phyloP scores from a whole-genome alignment of 192 early-diverging fungal genomes.

The Coemansia sp. region DNA sequence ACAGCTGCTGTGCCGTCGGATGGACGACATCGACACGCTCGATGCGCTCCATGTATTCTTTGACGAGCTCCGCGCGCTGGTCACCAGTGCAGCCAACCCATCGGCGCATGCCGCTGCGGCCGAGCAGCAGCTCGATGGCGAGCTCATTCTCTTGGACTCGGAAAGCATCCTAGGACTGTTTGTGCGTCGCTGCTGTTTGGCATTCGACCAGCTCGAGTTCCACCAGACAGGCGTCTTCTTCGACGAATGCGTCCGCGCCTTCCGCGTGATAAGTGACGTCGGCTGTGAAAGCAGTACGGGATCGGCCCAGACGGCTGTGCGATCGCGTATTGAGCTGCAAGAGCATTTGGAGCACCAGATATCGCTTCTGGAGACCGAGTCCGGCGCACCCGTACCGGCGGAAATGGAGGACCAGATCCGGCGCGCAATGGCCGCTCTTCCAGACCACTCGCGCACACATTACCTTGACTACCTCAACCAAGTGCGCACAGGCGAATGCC shows the following conservation, averaged over 20 bases:
- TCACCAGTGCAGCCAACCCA: neutral
- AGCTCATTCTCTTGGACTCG: slow-evolving; percentile 28
- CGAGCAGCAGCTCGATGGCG: too few species aligned
- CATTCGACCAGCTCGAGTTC: slow-evolving; percentile 52
- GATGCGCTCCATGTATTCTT: slow-evolving; percentile 40
- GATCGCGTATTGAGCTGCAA: slow-evolving; percentile 29
- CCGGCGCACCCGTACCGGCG: slow-evolving; percentile 5
- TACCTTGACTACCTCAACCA: slow-evolving; percentile 32
- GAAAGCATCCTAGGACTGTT: slow-evolving; percentile 51
- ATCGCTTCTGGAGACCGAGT: slow-evolving; percentile 22
- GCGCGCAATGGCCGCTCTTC: neutral
- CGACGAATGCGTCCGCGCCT: slow-evolving; percentile 22
- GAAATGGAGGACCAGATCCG: slow-evolving; percentile 18
- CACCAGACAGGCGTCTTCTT: slow-evolving; percentile 30
- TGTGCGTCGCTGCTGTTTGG: slow-evolving; percentile 45
- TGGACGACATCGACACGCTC: slow-evolving; percentile 17
- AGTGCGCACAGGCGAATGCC: slow-evolving; percentile 34
- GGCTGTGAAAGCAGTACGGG: neutral
- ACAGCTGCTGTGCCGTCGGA: slow-evolving; percentile 4
- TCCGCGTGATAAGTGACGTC: neutral
- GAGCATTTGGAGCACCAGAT: slow-evolving; percentile 33
- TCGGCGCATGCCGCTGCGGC: too few species aligned
- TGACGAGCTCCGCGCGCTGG: slow-evolving; percentile 21
- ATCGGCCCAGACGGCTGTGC: neutral
- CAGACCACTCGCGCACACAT: slow-evolving; percentile 30